These are phyloP conservation scores for Candida chauliodis DNA, from an alignment of 805 yeast species.

Conservation along the genomic window DNA sequence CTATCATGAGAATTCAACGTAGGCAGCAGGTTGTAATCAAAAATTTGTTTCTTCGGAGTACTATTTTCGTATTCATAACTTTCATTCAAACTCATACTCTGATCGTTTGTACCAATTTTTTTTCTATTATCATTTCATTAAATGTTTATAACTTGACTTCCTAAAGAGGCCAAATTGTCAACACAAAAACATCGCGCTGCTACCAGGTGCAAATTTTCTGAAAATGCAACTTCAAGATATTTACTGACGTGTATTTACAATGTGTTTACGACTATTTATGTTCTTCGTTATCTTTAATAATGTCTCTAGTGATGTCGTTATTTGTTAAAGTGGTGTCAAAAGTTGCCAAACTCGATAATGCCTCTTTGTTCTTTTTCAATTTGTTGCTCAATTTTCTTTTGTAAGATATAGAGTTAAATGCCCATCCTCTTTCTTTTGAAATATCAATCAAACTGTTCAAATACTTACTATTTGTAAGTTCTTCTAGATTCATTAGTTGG, in stretches of 20 bases:
- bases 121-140: no score
- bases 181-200: neutral
- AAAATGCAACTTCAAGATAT: no score
- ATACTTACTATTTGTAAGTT: slow-evolving; percentile 23
- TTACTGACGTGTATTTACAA: no score
- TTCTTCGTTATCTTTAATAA: slow-evolving; percentile 12
- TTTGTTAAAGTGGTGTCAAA: slow-evolving; percentile 8
- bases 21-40: neutral
- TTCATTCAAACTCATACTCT: neutral
- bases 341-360: slow-evolving; percentile 7
- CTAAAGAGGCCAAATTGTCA: slow-evolving; percentile 1
- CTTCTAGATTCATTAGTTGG: slow-evolving; percentile 29
- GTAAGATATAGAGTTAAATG: slow-evolving; percentile 30
- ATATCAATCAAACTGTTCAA: slow-evolving; percentile 28
- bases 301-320: slow-evolving; percentile 19
- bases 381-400: slow-evolving; percentile 20
- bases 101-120: no score
- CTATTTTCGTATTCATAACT: slow-evolving; percentile 1
- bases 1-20: neutral
- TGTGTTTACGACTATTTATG: no score
- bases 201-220: neutral
- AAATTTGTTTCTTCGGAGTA: slow-evolving; percentile 5
- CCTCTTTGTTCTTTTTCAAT: slow-evolving; percentile 20
- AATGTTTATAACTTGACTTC: neutral
- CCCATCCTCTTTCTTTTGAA: slow-evolving; percentile 35